Conservation (phyloP, 2,329 filamentous ascomycete genomes). For the Verticillium zaregamsianum region DNA sequence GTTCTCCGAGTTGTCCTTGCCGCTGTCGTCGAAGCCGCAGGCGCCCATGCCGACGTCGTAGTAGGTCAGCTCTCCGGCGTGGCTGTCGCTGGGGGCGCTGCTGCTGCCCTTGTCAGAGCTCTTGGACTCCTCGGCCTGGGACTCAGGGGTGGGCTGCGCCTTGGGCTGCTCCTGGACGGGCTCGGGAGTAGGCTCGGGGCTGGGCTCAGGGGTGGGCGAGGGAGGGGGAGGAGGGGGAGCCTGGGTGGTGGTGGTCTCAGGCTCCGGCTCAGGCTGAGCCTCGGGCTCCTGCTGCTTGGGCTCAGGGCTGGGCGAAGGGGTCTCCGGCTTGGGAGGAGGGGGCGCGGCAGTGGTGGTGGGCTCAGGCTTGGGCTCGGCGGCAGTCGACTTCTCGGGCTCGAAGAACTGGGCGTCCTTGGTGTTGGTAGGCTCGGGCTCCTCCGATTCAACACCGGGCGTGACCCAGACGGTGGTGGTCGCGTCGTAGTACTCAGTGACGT, state of each 20-base stretch:
- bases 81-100: slow-evolving; percentile 22
- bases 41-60: slow-evolving; percentile 65
- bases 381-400: slow-evolving; percentile 17
- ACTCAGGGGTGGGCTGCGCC: neutral
- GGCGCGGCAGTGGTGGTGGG: slow-evolving; percentile 15
- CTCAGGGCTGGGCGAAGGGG: slow-evolving; percentile 6
- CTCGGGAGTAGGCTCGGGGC: slow-evolving; percentile 9
- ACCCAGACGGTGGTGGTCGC: slow-evolving; percentile 42
- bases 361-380: slow-evolving; percentile 5
- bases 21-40: slow-evolving; percentile 61
- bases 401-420: slow-evolving; percentile 23
- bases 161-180: neutral
- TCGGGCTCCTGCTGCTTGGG: slow-evolving; percentile 11
- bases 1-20: slow-evolving; percentile 47
- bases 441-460: slow-evolving; percentile 25
- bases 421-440: slow-evolving; percentile 16
- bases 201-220: slow-evolving; percentile 6
- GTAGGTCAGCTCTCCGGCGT: slow-evolving; percentile 67
- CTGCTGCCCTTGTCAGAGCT: slow-evolving; percentile 2
- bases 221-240: slow-evolving; percentile 5
- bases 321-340: slow-evolving; percentile 15
- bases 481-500: slow-evolving; percentile 44
- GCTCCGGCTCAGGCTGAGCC: slow-evolving; percentile 12
- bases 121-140: neutral
- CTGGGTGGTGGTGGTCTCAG: slow-evolving; percentile 8